Percentiles rank a stretch among this genome's conserved stretches.
Conservation (phyloP, 805 yeast species). For the Candida xyloterini region DNA sequence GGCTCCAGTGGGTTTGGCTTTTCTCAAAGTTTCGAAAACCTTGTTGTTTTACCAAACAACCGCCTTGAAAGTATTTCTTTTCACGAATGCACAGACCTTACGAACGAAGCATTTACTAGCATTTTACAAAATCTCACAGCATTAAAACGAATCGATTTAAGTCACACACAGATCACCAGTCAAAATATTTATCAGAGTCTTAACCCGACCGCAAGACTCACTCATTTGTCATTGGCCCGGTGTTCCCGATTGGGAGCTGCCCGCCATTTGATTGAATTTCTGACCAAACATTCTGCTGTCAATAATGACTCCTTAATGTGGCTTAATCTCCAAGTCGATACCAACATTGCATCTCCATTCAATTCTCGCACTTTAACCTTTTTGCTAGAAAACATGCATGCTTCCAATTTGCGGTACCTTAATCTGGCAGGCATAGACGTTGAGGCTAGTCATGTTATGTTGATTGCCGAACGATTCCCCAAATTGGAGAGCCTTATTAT, state of each 20-base stretch:
- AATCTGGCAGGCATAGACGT: constrained; percentile 54
- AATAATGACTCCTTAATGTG: constrained; percentile 40
- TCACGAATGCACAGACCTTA: constrained; percentile 83
- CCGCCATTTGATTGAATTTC: constrained; percentile 64
- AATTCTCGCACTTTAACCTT: constrained; percentile 43
- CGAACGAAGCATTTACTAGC: constrained; percentile 51
- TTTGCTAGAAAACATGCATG: constrained; percentile 42
- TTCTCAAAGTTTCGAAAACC: constrained; percentile 51
- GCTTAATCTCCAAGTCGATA: constrained; percentile 54
- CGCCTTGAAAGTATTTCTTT: constrained; percentile 56
- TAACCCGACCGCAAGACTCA: constrained; percentile 55
- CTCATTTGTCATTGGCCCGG: constrained; percentile 69
- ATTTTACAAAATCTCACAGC: constrained; percentile 55
- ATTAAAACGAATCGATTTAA: constrained; percentile 69
- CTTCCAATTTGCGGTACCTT: constrained; percentile 43
- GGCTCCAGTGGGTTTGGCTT: constrained; percentile 74
- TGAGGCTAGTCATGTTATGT: constrained; percentile 35
- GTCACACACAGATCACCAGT: constrained; percentile 75
- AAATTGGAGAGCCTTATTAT: constrained; percentile 42
- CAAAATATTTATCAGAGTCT: constrained; percentile 50
- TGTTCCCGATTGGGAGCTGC: constrained; percentile 66
- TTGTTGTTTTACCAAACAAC: constrained; percentile 31
- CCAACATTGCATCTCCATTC: constrained; percentile 50
- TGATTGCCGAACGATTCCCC: constrained; percentile 40
- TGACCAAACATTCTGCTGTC: constrained; percentile 69